Conservation (phyloP, 768 basidiomycete genomes). For the Tephrocybe sp. region DNA sequence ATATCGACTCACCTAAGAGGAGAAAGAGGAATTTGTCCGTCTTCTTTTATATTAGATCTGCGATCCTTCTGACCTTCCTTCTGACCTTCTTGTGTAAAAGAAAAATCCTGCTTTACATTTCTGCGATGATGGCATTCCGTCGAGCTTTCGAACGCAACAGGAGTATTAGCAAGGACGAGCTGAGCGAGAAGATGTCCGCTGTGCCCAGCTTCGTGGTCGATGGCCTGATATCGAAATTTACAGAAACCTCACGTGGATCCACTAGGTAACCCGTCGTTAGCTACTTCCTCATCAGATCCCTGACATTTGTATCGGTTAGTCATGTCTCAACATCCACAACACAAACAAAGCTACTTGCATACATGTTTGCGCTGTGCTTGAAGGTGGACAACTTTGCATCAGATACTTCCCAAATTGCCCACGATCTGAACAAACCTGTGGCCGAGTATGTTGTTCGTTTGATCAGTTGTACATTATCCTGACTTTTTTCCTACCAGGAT, state of each 20-base stretch:
- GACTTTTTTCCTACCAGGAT: conserved; percentile 34
- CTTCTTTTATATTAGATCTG: conserved; percentile 12
- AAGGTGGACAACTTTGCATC: conserved; percentile 76
- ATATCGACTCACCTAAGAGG: conserved; percentile 46
- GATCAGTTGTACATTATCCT: neutral
- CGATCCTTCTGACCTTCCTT: too few species aligned
- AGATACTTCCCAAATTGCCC: conserved; percentile 65
- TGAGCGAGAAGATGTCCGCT: conserved; percentile 55
- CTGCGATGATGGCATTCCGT: conserved; percentile 76
- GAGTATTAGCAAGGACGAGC: conserved; percentile 46
- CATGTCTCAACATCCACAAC: conserved; percentile 66
- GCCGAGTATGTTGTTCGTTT: conserved; percentile 52
- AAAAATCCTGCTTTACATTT: conserved; percentile 78
- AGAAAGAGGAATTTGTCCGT: conserved; percentile 63
- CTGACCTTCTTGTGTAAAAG: conserved; percentile 47
- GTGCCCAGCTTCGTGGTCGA: conserved; percentile 71
- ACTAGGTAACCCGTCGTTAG: conserved; percentile 48
- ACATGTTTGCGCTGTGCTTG: conserved; percentile 81
- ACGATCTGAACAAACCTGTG: conserved; percentile 68
- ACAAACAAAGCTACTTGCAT: conserved; percentile 70
- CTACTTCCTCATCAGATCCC: neutral
- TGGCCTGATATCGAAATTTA: conserved; percentile 75
- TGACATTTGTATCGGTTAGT: conserved; percentile 22
- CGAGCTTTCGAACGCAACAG: conserved; percentile 38
- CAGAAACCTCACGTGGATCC: conserved; percentile 70